Evolutionary conservation across 768 basidiomycete species (phyloP).

Genomic region (Rhizopogon sp.): DNA sequence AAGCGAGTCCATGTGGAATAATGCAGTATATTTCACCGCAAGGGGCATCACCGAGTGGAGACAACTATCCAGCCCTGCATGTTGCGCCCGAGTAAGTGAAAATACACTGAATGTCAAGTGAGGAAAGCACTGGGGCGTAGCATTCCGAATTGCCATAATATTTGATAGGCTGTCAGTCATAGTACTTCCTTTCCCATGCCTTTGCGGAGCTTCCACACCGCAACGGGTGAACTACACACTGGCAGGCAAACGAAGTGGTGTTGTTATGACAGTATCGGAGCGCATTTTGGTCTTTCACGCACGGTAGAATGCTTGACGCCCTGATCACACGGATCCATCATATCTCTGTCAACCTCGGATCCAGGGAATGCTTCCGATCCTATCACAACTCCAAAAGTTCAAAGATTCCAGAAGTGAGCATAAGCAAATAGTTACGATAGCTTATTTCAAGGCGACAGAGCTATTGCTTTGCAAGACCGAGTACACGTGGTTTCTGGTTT

Average conservation of each 20-base stretch:
- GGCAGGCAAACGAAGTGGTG: background rate
- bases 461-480: background rate
- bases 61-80: background rate
- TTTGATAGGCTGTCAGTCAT: background rate
- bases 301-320: background rate
- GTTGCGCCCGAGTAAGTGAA: background rate
- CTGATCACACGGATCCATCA: background rate
- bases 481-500: background rate
- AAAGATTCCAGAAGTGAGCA: background rate
- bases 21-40: background rate
- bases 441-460: background rate
- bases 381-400: background rate
- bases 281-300: background rate
- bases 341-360: background rate
- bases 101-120: background rate
- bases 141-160: background rate
- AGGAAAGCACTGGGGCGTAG: background rate
- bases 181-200: background rate
- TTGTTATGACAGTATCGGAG: background rate
- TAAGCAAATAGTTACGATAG: background rate
- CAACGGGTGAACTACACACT: background rate
- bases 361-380: background rate
- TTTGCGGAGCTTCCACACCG: slow-evolving; percentile 1
- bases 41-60: background rate
- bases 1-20: background rate